Evolutionary conservation across 345 rosid genomes (phyloP).

Genomic region (Linum usitatissimum): DNA sequence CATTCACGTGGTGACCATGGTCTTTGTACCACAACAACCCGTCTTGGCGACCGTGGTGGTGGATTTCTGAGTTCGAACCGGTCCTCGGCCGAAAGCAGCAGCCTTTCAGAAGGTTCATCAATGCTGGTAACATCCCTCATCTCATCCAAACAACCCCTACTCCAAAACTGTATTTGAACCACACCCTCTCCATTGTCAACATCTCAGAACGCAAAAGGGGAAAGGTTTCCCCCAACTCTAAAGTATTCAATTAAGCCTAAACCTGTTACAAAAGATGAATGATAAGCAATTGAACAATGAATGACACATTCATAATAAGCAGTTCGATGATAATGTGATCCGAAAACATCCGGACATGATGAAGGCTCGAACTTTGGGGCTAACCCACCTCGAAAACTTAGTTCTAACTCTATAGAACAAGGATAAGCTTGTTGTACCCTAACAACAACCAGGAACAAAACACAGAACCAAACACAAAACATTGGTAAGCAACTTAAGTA

Average conservation of each 20-base stretch:
- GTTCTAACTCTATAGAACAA: too few relatives aligned
- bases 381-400: too few relatives aligned
- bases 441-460: too few relatives aligned
- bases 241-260: background rate
- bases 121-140: constrained; percentile 4
- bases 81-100: background rate
- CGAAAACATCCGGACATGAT: background rate
- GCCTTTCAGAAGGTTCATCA: background rate
- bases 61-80: background rate
- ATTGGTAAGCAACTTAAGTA: too few relatives aligned
- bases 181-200: constrained; percentile 41
- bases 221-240: constrained; percentile 7
- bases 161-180: constrained; percentile 8
- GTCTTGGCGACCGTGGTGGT: background rate
- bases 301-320: background rate
- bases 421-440: too few relatives aligned
- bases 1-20: background rate
- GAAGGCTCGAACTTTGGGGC: too few relatives aligned
- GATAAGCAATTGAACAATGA: constrained; percentile 1
- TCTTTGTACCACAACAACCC: constrained; percentile 2
- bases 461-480: too few relatives aligned
- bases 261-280: constrained; percentile 10
- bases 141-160: background rate
- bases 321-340: background rate
- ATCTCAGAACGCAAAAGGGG: constrained; percentile 13